phyloP scores from a whole-genome alignment of 495 filamentous ascomycete species.

The Cercophora samala region DNA sequence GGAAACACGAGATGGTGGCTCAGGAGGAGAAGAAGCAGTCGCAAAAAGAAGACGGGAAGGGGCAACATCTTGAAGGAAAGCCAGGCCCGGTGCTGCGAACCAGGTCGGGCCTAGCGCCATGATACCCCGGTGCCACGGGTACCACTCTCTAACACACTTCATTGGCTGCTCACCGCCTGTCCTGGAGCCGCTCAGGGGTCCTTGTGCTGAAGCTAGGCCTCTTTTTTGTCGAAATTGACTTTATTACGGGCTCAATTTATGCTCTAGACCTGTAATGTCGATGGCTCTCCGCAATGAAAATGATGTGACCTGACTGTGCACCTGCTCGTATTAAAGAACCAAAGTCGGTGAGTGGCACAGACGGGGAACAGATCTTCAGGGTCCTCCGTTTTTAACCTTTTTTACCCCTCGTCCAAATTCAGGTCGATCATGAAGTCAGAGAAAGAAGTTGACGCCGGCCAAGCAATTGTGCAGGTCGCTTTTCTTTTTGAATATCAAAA shows the following conservation, averaged over 20 bases:
- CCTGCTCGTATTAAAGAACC: background rate
- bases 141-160: background rate
- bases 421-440: background rate
- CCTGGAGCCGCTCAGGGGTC: background rate
- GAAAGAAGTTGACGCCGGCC: background rate
- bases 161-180: background rate
- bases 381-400: background rate
- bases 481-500: background rate
- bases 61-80: slow-evolving; percentile 2
- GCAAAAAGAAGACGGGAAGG: slow-evolving; percentile 2
- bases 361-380: background rate
- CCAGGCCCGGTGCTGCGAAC: background rate
- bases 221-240: background rate
- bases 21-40: slow-evolving; percentile 2
- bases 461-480: background rate
- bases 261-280: background rate
- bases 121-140: background rate
- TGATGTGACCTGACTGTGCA: background rate
- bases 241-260: background rate
- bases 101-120: background rate
- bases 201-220: background rate
- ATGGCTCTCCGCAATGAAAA: background rate
- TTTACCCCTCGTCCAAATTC: background rate
- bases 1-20: slow-evolving; percentile 18
- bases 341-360: background rate